Conservation (phyloP, 768 basidiomycete species). For the Sarcodon sp. region DNA sequence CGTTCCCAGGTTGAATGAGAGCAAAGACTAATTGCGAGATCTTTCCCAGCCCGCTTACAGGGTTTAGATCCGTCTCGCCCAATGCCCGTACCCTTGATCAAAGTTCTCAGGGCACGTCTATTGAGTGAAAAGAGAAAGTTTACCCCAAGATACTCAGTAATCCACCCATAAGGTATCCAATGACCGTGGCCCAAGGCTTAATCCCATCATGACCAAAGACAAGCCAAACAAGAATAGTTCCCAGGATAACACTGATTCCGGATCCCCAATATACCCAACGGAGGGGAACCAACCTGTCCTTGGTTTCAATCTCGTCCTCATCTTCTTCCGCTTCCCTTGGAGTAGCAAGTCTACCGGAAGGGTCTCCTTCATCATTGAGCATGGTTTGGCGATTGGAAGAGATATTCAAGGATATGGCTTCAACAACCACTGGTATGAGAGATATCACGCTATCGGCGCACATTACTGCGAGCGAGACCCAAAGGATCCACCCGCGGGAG, state of each 20-base stretch:
- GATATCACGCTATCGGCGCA: conserved; percentile 84
- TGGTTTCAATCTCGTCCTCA: conserved; percentile 56
- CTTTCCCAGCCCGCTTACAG: conserved; percentile 88
- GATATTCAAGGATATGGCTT: conserved; percentile 28
- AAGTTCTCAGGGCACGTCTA: conserved; percentile 2
- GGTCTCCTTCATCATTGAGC: conserved; percentile 1
- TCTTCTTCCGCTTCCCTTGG: conserved; percentile 6
- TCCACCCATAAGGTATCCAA: conserved; percentile 75
- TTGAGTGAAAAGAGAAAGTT: conserved; percentile 11
- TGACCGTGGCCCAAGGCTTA: conserved; percentile 86
- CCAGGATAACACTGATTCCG: conserved; percentile 42
- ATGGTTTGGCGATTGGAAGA: neutral
- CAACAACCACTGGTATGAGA: conserved; percentile 59
- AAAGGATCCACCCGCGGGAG: conserved; percentile 95
- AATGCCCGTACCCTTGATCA: conserved; percentile 70
- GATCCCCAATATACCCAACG: conserved; percentile 70
- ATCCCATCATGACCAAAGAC: conserved; percentile 90
- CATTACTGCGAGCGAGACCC: conserved; percentile 94
- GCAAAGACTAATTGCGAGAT: conserved; percentile 92
- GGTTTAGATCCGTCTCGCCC: conserved; percentile 92
- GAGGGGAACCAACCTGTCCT: conserved; percentile 70
- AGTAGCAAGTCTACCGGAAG: conserved; percentile 3
- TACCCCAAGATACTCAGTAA: conserved; percentile 83
- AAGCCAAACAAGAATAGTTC: conserved; percentile 73
- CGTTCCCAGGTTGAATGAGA: conserved; percentile 86